phyloP scores from a whole-genome alignment of 2,329 filamentous ascomycete genomes.

The Ophiognomonia clavigignenti-juglandacearum region DNA sequence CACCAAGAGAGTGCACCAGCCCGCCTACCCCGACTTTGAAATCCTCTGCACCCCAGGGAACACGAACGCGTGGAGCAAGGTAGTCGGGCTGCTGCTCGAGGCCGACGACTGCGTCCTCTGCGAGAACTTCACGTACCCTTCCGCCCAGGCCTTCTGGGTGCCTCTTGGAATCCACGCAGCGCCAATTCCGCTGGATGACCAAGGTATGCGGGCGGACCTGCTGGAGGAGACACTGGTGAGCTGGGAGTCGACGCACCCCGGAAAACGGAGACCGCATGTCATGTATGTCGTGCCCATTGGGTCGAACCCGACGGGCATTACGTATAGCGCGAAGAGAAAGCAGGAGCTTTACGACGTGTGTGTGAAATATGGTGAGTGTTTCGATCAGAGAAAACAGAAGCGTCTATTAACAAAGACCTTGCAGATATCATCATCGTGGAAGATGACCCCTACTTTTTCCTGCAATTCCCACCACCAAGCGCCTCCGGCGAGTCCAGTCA shows the following conservation, averaged over 20 bases:
- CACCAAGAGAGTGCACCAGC: conserved; percentile 19
- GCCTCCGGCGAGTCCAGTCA: not conserved
- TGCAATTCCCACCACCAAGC: conserved; percentile 19
- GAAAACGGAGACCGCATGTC: conserved; percentile 8
- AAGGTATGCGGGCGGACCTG: conserved; percentile 21
- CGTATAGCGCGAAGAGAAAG: conserved; percentile 52
- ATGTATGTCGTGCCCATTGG: conserved; percentile 41
- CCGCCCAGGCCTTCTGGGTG: conserved; percentile 26
- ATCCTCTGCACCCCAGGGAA: conserved; percentile 25
- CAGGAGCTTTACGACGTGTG: conserved; percentile 49
- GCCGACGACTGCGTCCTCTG: conserved; percentile 24
- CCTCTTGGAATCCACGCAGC: conserved; percentile 22
- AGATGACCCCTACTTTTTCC: conserved; percentile 51
- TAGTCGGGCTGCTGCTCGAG: conserved; percentile 26
- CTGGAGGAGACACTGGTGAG: conserved; percentile 18
- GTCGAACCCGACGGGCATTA: conserved; percentile 67
- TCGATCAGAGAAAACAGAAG: conserved; percentile 57
- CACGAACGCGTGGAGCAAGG: conserved; percentile 27
- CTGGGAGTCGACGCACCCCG: conserved; percentile 20
- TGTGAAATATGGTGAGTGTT: conserved; percentile 36
- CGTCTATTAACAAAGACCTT: not conserved
- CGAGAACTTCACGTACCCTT: conserved; percentile 28
- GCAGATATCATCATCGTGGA: conserved; percentile 53
- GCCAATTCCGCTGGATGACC: conserved; percentile 22
- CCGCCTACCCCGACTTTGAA: conserved; percentile 19